Percentiles rank a stretch among this genome's conserved stretches.
Conservation (phyloP, 371 early-diverging fungal species). For the Haplosporangium sp. region DNA sequence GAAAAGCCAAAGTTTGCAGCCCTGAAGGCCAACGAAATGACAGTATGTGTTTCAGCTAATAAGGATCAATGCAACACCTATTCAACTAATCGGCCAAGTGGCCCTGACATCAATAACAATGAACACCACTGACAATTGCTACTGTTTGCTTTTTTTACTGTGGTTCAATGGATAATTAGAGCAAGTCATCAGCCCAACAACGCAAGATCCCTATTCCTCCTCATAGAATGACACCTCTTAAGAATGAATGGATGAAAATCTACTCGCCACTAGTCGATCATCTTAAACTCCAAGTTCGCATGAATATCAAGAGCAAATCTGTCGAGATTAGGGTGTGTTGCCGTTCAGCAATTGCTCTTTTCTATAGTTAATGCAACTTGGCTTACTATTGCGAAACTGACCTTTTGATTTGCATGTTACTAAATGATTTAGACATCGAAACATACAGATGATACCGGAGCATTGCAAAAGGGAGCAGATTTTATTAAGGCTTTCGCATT, state of each 20-base stretch:
- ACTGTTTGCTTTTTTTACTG: background rate
- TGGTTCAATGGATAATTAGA: slow-evolving; percentile 11
- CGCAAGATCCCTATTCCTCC: slow-evolving; percentile 94
- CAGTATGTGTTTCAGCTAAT: slow-evolving; percentile 18
- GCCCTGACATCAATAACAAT: background rate
- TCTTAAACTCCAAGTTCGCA: slow-evolving; percentile 96
- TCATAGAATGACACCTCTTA: slow-evolving; percentile 93
- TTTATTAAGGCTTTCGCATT: slow-evolving; percentile 94
- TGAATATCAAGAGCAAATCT: slow-evolving; percentile 90
- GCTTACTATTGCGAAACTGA: background rate
- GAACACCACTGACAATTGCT: background rate
- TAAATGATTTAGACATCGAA: slow-evolving; percentile 69
- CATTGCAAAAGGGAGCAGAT: slow-evolving; percentile 95
- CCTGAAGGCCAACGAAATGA: slow-evolving; percentile 54
- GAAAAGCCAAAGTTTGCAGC: slow-evolving; percentile 50
- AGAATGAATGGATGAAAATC: slow-evolving; percentile 97
- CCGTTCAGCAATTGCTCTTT: too few species aligned
- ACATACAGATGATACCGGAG: slow-evolving; percentile 87
- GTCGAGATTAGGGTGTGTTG: slow-evolving; percentile 89
- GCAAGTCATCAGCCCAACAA: slow-evolving; percentile 59
- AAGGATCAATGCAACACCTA: too few species aligned
- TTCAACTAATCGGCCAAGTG: too few species aligned
- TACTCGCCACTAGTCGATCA: slow-evolving; percentile 99
- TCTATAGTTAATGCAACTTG: background rate
- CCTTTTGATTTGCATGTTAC: background rate